Evolutionary conservation across 2,329 filamentous ascomycete species (phyloP), one percentile per base, ranked within the genome.

Genomic region (Microcera coccophila): DNA sequence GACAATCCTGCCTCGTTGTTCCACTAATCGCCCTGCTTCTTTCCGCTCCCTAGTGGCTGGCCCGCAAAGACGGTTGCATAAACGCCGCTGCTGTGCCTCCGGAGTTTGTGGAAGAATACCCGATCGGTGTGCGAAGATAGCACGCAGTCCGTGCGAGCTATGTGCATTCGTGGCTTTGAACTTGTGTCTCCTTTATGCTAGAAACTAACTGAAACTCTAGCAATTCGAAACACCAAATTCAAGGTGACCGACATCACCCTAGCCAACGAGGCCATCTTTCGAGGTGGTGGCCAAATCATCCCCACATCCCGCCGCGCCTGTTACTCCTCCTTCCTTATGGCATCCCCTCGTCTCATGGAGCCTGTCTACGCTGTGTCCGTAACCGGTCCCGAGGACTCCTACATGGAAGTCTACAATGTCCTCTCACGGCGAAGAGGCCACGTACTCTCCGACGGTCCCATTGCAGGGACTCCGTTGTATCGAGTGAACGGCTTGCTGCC

Each of bases 211-310:
- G n/a, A 35, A 42, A 45, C 38, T 36, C 12, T 59, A 89, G 85
- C 93, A 24, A 97, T 98, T 61, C 90, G 93, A 57, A 98, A 98
- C 68, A 89, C 89, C 56, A 96, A 95, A 63, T 98, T 98, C 78
- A 89, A 90, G 62, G 82, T 98, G 60, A 97, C 90, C 48, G 91
- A 97, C 62, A 81, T 95, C 41, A 76, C 85, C 32, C 77, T 98
- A 16, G 91, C 90, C 10, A 77, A 82, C 39, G 90, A 97, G 68
- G 86, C 91, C 39, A 97, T 98, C 61, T 95, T 90, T 74, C 82
- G 93, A 39, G 93, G 93, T 44, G 91, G 91, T 54, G 93, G 93
- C 34, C 93, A 98, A 66, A 94, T 98, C 62, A 98, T 98, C 62
- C 93, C 93, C 35, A 97, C 93, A 1, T 84, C 90, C 45, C 84